Evolutionary conservation across 2,329 filamentous ascomycete species (phyloP).

Genomic region (Atkinsonella texensis): DNA sequence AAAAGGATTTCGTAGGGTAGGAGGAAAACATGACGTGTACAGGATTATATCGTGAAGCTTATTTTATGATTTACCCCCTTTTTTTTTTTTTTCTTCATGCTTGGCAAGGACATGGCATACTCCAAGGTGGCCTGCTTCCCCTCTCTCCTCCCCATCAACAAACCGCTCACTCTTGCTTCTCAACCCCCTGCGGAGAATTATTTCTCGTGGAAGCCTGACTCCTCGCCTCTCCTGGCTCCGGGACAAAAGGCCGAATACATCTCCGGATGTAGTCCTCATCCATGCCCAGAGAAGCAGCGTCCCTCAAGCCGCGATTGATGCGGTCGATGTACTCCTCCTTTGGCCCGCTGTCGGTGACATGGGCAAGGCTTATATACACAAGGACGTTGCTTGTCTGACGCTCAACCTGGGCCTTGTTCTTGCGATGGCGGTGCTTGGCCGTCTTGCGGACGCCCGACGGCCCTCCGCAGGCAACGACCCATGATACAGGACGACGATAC

Average conservation of each 20-base stretch:
- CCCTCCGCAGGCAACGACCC: constrained; percentile 26
- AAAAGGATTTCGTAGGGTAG: background rate
- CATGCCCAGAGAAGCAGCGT: constrained; percentile 24
- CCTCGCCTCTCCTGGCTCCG: constrained; percentile 9
- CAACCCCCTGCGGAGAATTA: background rate
- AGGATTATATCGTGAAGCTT: no score
- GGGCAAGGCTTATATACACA: constrained; percentile 26
- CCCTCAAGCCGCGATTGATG: constrained; percentile 25
- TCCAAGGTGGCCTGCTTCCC: background rate
- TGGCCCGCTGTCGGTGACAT: constrained; percentile 21
- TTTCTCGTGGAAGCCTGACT: background rate
- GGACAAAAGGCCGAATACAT: constrained; percentile 25
- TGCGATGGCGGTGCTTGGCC: constrained; percentile 8
- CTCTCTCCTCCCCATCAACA: background rate
- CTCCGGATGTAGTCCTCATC: constrained; percentile 23
- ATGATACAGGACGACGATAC: constrained; percentile 24
- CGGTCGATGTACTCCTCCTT: constrained; percentile 28
- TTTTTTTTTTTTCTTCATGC: no score
- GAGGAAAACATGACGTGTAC: background rate
- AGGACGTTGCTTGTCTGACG: constrained; percentile 18
- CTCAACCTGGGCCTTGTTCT: background rate
- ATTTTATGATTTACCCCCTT: no score
- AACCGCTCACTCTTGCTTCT: background rate
- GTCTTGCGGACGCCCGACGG: constrained; percentile 16
- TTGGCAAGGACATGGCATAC: no score